Conservation (phyloP, 148 eudicot genomes). For the Persicaria maculosa region DNA sequence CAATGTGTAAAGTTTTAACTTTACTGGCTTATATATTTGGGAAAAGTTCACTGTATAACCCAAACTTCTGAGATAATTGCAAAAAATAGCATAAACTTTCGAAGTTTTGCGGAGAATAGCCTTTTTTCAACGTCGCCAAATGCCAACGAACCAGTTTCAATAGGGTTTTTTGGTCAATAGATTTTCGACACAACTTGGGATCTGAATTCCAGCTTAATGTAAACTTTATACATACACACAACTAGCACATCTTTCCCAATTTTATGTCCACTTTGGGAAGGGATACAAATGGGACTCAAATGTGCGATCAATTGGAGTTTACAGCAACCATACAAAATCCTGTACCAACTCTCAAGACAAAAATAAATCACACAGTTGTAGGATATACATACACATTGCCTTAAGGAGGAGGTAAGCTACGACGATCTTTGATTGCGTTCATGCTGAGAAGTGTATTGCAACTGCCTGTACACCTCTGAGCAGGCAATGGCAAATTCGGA, state of each 20-base stretch:
- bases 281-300: too few relatives aligned
- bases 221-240: not conserved
- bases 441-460: slow-evolving; percentile 27
- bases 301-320: too few relatives aligned
- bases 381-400: not conserved
- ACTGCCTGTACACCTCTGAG: slow-evolving; percentile 50
- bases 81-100: too few relatives aligned
- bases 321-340: not conserved
- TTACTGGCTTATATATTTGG: too few relatives aligned
- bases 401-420: not conserved
- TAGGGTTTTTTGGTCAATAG: too few relatives aligned
- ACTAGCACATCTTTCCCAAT: not conserved
- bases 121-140: too few relatives aligned
- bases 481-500: slow-evolving; percentile 50
- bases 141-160: too few relatives aligned
- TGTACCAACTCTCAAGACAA: not conserved
- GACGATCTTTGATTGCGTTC: slow-evolving; percentile 18
- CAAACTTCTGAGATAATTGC: too few relatives aligned
- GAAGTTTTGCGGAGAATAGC: too few relatives aligned
- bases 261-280: not conserved
- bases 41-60: too few relatives aligned
- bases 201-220: not conserved
- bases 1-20: too few relatives aligned
- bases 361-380: not conserved
- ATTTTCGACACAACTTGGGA: too few relatives aligned